Evolutionary conservation across 1,284 basidiomycete species (phyloP).

Genomic region (Agaricales sp.): DNA sequence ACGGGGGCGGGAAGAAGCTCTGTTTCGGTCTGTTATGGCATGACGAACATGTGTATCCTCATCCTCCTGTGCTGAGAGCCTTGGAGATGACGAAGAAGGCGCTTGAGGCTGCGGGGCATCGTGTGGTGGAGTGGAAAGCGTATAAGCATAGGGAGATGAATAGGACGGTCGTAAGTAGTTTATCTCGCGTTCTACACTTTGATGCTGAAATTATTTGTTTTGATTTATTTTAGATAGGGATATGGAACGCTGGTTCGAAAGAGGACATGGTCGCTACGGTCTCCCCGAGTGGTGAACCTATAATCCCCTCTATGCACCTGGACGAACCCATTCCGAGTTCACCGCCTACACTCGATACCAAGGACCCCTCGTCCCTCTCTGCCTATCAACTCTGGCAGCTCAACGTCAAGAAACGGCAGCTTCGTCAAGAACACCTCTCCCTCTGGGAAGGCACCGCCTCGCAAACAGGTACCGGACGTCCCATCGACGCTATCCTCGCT

Average conservation of each 20-base stretch:
- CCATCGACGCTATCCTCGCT: conserved; percentile 53
- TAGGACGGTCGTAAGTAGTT: conserved; percentile 21
- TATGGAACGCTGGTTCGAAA: conserved; percentile 30
- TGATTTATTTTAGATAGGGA: conserved; percentile 19
- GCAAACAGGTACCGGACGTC: conserved; percentile 46
- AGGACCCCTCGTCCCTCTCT: conserved; percentile 9
- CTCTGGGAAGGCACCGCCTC: conserved; percentile 43
- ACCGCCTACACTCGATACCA: background rate
- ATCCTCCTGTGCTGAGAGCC: conserved; percentile 64
- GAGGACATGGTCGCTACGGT: conserved; percentile 33
- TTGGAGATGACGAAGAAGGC: conserved; percentile 48
- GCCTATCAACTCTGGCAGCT: conserved; percentile 49
- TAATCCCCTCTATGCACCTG: conserved; percentile 38
- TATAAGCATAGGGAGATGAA: conserved; percentile 30
- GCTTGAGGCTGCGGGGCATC: conserved; percentile 57
- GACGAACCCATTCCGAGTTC: conserved; percentile 11
- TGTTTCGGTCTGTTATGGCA: conserved; percentile 49
- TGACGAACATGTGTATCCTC: conserved; percentile 51
- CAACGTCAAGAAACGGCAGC: conserved; percentile 31
- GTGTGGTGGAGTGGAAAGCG: conserved; percentile 31
- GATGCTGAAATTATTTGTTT: background rate
- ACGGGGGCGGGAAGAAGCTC: conserved; percentile 17
- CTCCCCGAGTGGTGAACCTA: conserved; percentile 36
- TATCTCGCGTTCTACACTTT: background rate
- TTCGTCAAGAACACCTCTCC: conserved; percentile 41